Evolutionary conservation across 306 rosid species (phyloP).

Genomic region (Cucurbita argyrosperma): DNA sequence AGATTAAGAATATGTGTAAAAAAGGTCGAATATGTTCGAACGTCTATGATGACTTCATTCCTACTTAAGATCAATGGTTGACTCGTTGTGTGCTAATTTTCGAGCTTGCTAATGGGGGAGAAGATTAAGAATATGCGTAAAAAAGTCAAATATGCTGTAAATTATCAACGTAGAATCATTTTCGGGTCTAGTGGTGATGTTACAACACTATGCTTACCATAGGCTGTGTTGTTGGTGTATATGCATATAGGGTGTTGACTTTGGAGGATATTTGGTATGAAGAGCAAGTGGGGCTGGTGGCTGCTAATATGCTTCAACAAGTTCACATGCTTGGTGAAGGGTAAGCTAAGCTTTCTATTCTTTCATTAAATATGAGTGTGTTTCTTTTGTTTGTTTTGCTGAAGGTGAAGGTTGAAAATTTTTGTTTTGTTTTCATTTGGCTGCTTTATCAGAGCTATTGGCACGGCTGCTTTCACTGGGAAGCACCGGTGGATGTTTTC

Average conservation of each 20-base stretch:
- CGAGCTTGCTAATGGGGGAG: not conserved
- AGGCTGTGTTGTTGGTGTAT: not conserved
- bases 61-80: not conserved
- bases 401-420: not conserved
- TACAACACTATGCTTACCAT: not conserved
- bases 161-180: not conserved
- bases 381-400: not conserved
- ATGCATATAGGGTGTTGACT: slow-evolving; percentile 51
- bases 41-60: not conserved
- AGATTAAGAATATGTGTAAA: not conserved
- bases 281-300: slow-evolving; percentile 32
- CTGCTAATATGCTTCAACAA: slow-evolving; percentile 34
- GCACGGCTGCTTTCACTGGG: slow-evolving; percentile 63
- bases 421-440: slow-evolving; percentile 2
- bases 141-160: not conserved
- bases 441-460: slow-evolving; percentile 37
- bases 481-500: slow-evolving; percentile 57
- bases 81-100: not conserved
- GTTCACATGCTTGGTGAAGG: slow-evolving; percentile 69
- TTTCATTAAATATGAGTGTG: not conserved
- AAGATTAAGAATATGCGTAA: not conserved
- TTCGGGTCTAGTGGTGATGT: not conserved
- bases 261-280: slow-evolving; percentile 53
- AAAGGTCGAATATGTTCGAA: not conserved
- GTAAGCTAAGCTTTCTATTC: slow-evolving; percentile 18